A percentile compares a stretch with the other conserved stretches of the same genome.
phyloP scores from a whole-genome alignment of 257 asterid genomes.

The Coffea canephora region DNA sequence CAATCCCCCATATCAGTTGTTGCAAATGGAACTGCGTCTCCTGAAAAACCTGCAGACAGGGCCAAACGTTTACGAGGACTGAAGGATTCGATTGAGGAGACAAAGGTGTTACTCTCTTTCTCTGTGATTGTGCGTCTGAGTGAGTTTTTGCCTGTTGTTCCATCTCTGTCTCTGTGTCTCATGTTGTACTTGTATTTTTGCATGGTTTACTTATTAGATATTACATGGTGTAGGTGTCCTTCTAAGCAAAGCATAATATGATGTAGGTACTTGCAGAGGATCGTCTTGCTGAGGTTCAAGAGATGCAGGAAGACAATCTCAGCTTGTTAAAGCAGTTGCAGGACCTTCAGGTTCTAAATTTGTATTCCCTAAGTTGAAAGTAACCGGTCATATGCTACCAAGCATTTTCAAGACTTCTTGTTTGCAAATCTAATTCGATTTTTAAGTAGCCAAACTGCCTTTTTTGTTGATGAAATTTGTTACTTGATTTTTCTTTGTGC shows the following conservation, averaged over 20 bases:
- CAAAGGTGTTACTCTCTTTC: slow-evolving; percentile 51
- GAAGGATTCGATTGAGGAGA: slow-evolving; percentile 74
- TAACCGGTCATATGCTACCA: neutral
- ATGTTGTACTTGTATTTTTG: slow-evolving; percentile 1
- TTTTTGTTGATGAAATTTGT: slow-evolving; percentile 4
- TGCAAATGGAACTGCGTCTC: slow-evolving; percentile 70
- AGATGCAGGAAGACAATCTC: slow-evolving; percentile 75
- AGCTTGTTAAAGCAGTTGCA: slow-evolving; percentile 79
- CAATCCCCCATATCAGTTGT: slow-evolving; percentile 60
- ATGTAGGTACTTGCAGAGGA: slow-evolving; percentile 78
- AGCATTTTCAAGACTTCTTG: neutral
- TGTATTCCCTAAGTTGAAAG: neutral
- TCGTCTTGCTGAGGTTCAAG: slow-evolving; percentile 89
- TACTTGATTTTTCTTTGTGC: slow-evolving; percentile 20
- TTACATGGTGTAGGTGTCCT: slow-evolving; percentile 46
- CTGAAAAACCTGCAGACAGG: slow-evolving; percentile 72
- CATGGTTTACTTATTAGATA: slow-evolving; percentile 17
- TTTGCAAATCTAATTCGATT: neutral
- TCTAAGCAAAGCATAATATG: neutral
- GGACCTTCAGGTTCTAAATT: slow-evolving; percentile 73
- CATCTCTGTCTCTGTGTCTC: slow-evolving; percentile 13
- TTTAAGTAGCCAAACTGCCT: neutral
- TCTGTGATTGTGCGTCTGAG: neutral
- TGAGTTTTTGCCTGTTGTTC: neutral
- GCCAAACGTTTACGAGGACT: slow-evolving; percentile 66